Evolutionary conservation across 2,329 filamentous ascomycete species (phyloP).

Genomic region (Emericellopsis cladophorae): DNA sequence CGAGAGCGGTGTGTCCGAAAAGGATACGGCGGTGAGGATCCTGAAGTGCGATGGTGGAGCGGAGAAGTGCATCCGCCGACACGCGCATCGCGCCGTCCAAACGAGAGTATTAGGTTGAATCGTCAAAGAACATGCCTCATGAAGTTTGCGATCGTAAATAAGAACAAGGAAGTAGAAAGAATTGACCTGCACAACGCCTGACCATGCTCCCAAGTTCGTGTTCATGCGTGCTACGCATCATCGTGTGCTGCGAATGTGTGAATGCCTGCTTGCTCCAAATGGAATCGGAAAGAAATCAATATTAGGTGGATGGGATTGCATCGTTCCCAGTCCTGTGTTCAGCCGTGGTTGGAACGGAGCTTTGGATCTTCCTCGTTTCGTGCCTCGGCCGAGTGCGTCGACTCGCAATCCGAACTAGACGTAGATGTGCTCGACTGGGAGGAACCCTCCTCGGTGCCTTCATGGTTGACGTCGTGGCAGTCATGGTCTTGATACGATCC

Average conservation of each 20-base stretch:
- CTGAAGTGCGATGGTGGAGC: too few species aligned
- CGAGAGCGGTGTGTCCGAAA: too few species aligned
- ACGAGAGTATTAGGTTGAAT: not conserved
- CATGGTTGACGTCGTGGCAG: conserved; percentile 15
- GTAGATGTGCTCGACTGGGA: conserved; percentile 11
- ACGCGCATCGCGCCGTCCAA: too few species aligned
- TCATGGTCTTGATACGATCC: not conserved
- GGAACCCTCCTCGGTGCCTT: conserved; percentile 11
- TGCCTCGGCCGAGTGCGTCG: conserved; percentile 6
- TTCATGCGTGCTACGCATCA: too few species aligned
- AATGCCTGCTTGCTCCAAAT: not conserved
- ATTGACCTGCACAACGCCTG: too few species aligned
- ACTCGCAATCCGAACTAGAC: conserved; percentile 22
- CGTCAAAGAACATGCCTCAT: not conserved
- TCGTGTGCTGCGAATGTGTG: not conserved
- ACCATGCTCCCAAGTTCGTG: too few species aligned
- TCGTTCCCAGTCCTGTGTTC: not conserved
- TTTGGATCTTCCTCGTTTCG: not conserved
- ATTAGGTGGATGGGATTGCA: not conserved
- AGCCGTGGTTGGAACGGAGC: not conserved
- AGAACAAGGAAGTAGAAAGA: too few species aligned
- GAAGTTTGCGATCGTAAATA: too few species aligned
- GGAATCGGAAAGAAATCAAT: not conserved
- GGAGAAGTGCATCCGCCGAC: too few species aligned
- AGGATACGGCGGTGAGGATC: too few species aligned